These are phyloP conservation scores for Dictyostelium brefeldianum DNA, from an alignment of 78 protist species.

Conservation along the genomic window DNA sequence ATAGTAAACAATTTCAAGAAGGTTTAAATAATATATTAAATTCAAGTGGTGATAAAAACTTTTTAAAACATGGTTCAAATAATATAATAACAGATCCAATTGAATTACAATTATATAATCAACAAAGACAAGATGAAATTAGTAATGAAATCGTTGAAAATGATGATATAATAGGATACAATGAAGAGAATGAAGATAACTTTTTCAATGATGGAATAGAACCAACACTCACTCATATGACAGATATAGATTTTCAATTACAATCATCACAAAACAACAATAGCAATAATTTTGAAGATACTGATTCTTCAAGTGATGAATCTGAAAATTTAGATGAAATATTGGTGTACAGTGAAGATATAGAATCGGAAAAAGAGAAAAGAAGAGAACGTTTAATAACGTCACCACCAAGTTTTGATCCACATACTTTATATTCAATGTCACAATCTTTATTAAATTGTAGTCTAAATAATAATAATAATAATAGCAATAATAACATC, in stretches of 20 bases:
- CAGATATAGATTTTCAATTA: background rate
- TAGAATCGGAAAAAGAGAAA: conserved; percentile 31
- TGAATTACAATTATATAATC: background rate
- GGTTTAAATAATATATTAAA: background rate
- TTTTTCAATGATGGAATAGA: conserved; percentile 1
- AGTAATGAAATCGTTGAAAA: background rate
- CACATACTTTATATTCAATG: conserved; percentile 33
- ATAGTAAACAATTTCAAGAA: background rate
- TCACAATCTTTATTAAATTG: conserved; percentile 20
- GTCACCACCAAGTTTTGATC: conserved; percentile 33
- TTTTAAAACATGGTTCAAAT: conserved; percentile 11
- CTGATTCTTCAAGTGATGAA: background rate
- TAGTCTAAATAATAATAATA: background rate
- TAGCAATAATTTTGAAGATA: background rate
- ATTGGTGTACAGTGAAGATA: conserved; percentile 4
- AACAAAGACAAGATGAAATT: background rate
- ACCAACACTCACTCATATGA: background rate
- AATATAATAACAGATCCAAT: background rate
- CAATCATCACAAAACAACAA: background rate
- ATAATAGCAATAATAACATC: background rate
- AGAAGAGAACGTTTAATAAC: background rate
- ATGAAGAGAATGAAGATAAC: conserved; percentile 19
- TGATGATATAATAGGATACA: conserved; percentile 10
- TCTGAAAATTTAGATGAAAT: conserved; percentile 29
- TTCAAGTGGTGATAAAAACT: conserved; percentile 10